phyloP scores from a whole-genome alignment of 768 basidiomycete genomes.

The Calocybe gangraenosa region DNA sequence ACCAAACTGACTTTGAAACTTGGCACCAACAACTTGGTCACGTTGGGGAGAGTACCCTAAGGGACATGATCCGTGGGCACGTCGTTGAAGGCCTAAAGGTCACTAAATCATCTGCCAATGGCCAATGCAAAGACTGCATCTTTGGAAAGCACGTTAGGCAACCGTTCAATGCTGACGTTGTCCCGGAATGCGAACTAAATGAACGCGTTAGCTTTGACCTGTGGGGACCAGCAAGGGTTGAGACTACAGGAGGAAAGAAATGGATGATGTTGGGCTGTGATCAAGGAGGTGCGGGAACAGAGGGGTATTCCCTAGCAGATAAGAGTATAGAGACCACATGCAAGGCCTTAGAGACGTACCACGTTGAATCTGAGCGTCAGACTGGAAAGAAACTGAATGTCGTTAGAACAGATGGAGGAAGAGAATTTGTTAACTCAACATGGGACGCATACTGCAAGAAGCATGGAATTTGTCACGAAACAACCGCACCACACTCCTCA shows the following conservation, averaged over 20 bases:
- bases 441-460: background rate
- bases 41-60: background rate
- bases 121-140: background rate
- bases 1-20: background rate
- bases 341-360: background rate
- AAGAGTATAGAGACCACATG: background rate
- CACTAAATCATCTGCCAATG: background rate
- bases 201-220: background rate
- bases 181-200: background rate
- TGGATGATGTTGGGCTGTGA: background rate
- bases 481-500: background rate
- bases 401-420: background rate
- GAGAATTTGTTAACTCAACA: background rate
- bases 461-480: background rate
- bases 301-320: background rate
- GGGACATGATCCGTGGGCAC: background rate
- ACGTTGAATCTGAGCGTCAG: background rate
- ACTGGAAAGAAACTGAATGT: background rate
- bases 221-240: background rate
- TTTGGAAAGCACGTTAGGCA: background rate
- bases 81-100: background rate
- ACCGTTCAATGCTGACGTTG: background rate
- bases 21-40: background rate
- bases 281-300: background rate
- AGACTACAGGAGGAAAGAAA: background rate